Conservation (phyloP, 768 basidiomycete species). For the Naganishia vishniacii region DNA sequence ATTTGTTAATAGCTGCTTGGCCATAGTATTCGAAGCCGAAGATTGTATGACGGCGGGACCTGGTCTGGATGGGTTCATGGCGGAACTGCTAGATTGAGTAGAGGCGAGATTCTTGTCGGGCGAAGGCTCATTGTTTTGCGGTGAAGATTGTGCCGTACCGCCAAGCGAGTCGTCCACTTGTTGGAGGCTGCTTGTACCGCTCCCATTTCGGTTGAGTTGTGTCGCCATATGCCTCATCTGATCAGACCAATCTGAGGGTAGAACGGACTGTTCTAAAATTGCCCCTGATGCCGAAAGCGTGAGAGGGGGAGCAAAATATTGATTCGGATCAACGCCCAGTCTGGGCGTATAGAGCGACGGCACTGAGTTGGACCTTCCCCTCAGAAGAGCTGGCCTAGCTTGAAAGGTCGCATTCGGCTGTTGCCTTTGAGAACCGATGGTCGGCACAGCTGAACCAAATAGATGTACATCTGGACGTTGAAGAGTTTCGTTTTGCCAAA, state of each 20-base stretch:
- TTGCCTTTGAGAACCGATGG: background rate
- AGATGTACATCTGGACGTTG: background rate
- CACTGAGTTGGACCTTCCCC: constrained; percentile 19
- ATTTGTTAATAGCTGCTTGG: background rate
- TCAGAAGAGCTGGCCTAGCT: background rate
- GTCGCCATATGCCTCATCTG: constrained; percentile 5
- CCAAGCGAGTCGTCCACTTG: constrained; percentile 7
- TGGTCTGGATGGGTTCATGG: background rate
- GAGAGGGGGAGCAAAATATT: background rate
- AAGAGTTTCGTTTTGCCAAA: background rate
- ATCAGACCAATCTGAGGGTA: constrained; percentile 1
- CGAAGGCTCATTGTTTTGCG: background rate
- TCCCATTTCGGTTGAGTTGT: constrained; percentile 14
- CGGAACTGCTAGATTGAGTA: background rate
- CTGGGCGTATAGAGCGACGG: constrained; percentile 6
- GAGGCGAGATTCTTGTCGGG: background rate
- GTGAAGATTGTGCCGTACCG: background rate
- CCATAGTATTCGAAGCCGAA: background rate
- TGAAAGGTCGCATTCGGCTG: background rate
- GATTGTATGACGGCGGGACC: constrained; percentile 2
- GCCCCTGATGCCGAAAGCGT: background rate
- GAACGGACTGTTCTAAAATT: background rate
- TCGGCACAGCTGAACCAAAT: background rate
- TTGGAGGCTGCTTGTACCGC: constrained; percentile 14
- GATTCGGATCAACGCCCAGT: background rate